phyloP scores from a whole-genome alignment of 2,329 filamentous ascomycete genomes.

The Botrytis byssoidea region DNA sequence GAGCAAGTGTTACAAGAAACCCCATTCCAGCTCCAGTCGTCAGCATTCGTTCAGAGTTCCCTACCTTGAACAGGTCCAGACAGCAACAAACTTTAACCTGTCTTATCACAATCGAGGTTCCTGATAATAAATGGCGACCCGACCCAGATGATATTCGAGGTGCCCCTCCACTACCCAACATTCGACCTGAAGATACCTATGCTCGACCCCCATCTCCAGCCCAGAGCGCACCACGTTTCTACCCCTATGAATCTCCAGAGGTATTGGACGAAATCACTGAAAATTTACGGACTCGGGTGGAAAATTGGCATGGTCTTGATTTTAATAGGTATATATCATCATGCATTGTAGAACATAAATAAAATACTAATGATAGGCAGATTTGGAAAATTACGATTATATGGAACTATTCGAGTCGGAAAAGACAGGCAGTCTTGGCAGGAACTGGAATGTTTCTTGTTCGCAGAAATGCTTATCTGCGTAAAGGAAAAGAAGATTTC shows the following conservation, averaged over 20 bases:
- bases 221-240: constrained; percentile 53
- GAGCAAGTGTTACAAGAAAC: constrained; percentile 66
- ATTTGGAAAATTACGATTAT: constrained; percentile 88
- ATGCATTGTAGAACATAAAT: not conserved
- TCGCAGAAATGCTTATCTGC: constrained; percentile 98
- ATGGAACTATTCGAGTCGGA: constrained; percentile 86
- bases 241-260: constrained; percentile 73
- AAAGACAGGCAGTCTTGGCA: constrained; percentile 98
- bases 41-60: constrained; percentile 95
- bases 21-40: constrained; percentile 88
- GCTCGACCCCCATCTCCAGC: constrained; percentile 59
- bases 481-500: constrained; percentile 89
- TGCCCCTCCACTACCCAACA: constrained; percentile 44
- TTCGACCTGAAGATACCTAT: constrained; percentile 53
- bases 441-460: constrained; percentile 94
- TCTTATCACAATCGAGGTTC: constrained; percentile 88
- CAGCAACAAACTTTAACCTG: constrained; percentile 96
- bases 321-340: constrained; percentile 64
- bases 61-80: constrained; percentile 84
- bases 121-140: constrained; percentile 86
- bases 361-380: constrained; percentile 46
- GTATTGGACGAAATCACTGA: constrained; percentile 83
- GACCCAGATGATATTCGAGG: constrained; percentile 76
- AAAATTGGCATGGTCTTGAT: constrained; percentile 97
- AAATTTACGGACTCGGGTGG: constrained; percentile 79